Base-by-base conservation (phyloP, 495 filamentous ascomycete genomes). In the Penicillium antarcticum region DNA sequence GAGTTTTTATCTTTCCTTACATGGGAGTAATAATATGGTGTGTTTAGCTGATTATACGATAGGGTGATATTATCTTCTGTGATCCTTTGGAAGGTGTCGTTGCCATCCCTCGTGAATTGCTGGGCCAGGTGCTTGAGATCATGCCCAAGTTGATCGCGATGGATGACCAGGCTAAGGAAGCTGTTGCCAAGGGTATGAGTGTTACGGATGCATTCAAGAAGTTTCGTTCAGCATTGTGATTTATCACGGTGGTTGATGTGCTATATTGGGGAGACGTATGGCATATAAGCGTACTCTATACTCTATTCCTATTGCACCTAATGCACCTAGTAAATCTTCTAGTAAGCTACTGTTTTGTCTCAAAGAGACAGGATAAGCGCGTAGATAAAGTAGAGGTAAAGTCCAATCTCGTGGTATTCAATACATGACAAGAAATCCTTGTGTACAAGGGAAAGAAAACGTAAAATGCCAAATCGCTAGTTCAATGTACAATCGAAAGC, bases 61-160 rank as follows among this genome's bases (percentile, higher is more conserved):
- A 82, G 69, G 84, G 83, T 1, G 86, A 88, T 66, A 70, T 87
- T 16, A 70, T 87, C 18, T 80, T 87, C 55, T 76, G 78, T 40
- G 85, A 89, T 61, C 74, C 77, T 0, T 57, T 67, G 19, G 80
- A 84, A 38, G 85, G 82, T 5, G 80, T 85, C 1, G 83, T 87
- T 4, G 75, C 72, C n/a, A 82, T 88, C 45, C 85, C 86, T 2
- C 62, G 67, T 23, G 69, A 68, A 10, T 62, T 75, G 18, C 62
- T 85, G 1, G 67, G 68, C 12, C 68, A 71, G 29, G 77, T 84
- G 11, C 47, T 83, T 2, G 73, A 76, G 29, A 32, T 80, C 42
- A 69, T 87, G 56, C 82, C 81, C 9, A 69, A 58, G 48, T 59
- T 87, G 36, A 71, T 77, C 16, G 72, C 57, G n/a, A 82, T 81